Base-by-base conservation (phyloP, 257 asterid genomes). In the Solanum acaule region DNA sequence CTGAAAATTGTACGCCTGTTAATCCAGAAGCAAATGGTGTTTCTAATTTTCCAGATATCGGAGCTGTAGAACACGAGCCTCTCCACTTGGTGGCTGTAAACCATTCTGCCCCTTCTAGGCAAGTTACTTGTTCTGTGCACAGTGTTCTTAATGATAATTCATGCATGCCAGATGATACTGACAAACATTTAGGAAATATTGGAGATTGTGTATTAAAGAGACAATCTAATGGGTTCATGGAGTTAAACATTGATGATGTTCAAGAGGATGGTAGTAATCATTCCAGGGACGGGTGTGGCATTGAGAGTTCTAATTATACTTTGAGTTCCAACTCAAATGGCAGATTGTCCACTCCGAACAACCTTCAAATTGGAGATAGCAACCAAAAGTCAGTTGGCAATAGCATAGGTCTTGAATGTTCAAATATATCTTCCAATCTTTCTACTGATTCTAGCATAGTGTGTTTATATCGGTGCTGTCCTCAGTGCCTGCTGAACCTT, bases 401-500 rank as follows among this genome's bases (percentile, higher is more conserved):
- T 88, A 85, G 37, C 86, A 34, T 63, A 70, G 73, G 67, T 87
- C 46, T 52, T 33, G 77, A 88, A 71, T 14, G 40, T 83, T 76
- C 87, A 20, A 86, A 46, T 35, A 88, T 46, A 38, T 82, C 92
- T 86, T 37, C 88, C 38, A 8, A 88, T 87, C 78, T 86, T 35
- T 37, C 83, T 46, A 65, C 81, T 65, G 88, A 52, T 85, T 83
- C 94, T 56, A 83, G 73, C 37, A 86, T 89, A 49, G 86, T 70
- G 56, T 96, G 98, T 91, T 84, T 87, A 87, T 94, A 94, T 91
- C 91, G 87, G 85, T 94, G 99, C 88, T 97, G 99, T 90, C 84
- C 94, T 61, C 92, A 90, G 52, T 97, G 99, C 90, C 79, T 93
- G 38, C 84, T 67, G 90, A 94, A 92, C 87, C 98, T 97, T 73